A percentile compares a stretch with the other conserved stretches of the same genome.
Conservation (phyloP, 176 grass and related monocot genomes). For the Triticum turgidum region DNA sequence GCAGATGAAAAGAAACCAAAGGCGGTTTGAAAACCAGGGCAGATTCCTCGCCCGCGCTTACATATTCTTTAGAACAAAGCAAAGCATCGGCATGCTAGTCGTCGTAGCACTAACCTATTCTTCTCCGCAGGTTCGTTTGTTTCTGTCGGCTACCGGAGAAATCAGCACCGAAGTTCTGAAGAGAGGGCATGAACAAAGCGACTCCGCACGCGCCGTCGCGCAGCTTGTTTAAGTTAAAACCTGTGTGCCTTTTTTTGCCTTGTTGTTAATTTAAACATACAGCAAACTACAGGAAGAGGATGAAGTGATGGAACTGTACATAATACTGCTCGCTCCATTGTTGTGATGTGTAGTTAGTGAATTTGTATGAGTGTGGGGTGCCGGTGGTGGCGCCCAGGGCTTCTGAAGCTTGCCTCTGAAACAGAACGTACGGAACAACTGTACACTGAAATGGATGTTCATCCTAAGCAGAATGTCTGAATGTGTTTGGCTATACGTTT, state of each 20-base stretch:
- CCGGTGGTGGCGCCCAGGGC: not conserved
- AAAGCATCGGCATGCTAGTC: conserved; percentile 29
- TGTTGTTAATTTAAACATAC: conserved; percentile 24
- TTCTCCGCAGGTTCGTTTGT: conserved; percentile 29
- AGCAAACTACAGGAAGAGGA: conserved; percentile 17
- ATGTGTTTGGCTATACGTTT: not conserved
- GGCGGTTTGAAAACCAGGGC: conserved; percentile 23
- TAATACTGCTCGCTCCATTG: conserved; percentile 36
- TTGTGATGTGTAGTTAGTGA: conserved; percentile 27
- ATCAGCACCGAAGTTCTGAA: conserved; percentile 14
- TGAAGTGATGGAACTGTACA: conserved; percentile 41
- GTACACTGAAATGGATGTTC: not conserved
- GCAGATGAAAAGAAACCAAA: conserved; percentile 26
- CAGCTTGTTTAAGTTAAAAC: conserved; percentile 24
- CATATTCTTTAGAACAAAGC: conserved; percentile 19
- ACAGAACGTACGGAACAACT: not conserved
- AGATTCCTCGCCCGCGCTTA: conserved; percentile 27
- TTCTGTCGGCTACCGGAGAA: conserved; percentile 30
- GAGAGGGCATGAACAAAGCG: conserved; percentile 37
- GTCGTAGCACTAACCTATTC: not conserved
- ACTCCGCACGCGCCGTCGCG: not conserved
- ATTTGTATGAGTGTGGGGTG: not conserved
- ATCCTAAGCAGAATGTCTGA: not conserved
- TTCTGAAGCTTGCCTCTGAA: conserved; percentile 4
- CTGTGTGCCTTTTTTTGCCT: conserved; percentile 6